Conservation (phyloP, 2,329 filamentous ascomycete species). For the Pseudocercospora vitis region DNA sequence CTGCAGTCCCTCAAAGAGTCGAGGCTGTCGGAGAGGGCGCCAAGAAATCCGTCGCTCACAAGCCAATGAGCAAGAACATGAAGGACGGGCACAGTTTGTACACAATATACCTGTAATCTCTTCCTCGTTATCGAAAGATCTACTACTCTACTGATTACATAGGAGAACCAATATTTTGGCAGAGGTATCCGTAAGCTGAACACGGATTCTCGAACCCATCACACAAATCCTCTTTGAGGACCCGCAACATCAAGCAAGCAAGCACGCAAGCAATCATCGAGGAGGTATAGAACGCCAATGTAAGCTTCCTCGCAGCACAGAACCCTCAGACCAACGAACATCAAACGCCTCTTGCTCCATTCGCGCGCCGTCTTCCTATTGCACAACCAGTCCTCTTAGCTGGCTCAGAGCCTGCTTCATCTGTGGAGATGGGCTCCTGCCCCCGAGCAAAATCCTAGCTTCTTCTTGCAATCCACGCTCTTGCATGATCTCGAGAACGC, state of each 20-base stretch:
- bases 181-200: background rate
- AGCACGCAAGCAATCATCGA: slow-evolving; percentile 2
- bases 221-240: too few relatives aligned
- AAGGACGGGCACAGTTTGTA: background rate
- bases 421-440: slow-evolving; percentile 20
- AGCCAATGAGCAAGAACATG: background rate
- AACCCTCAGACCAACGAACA: slow-evolving; percentile 6
- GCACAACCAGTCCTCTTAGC: slow-evolving; percentile 20
- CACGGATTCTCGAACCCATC: too few relatives aligned
- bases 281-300: slow-evolving; percentile 8
- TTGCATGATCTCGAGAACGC: slow-evolving; percentile 59
- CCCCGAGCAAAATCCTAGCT: slow-evolving; percentile 27
- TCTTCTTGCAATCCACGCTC: slow-evolving; percentile 59
- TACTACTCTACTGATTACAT: background rate
- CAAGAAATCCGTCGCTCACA: too few relatives aligned
- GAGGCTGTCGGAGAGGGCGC: too few relatives aligned
- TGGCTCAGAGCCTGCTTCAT: slow-evolving; percentile 21
- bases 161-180: background rate
- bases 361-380: slow-evolving; percentile 7
- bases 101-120: background rate
- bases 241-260: background rate
- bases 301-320: background rate
- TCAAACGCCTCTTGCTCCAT: slow-evolving; percentile 8
- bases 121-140: background rate
- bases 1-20: too few relatives aligned